These are phyloP conservation scores for Nigrospora oryzae DNA, from an alignment of 2,329 filamentous ascomycete species.

Conservation along the genomic window DNA sequence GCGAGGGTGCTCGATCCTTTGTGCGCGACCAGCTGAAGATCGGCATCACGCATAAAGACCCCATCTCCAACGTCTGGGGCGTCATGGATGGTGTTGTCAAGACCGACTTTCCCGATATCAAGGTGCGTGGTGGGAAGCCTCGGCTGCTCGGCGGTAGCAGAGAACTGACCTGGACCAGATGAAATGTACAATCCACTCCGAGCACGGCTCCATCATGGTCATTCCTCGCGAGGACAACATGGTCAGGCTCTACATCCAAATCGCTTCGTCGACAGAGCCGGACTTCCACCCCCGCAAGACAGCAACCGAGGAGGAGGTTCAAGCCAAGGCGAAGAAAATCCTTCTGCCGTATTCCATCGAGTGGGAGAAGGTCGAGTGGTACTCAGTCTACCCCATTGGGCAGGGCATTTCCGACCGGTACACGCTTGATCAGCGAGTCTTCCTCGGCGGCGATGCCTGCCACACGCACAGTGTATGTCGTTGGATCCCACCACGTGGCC, in stretches of 20 bases:
- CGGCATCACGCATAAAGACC: slow-evolving; percentile 62
- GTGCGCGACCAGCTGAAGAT: slow-evolving; percentile 60
- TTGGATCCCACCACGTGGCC: no score
- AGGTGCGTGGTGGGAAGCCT: slow-evolving; percentile 31
- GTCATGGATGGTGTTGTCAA: slow-evolving; percentile 67
- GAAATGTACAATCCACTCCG: slow-evolving; percentile 70
- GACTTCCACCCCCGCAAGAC: slow-evolving; percentile 55
- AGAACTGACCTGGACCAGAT: slow-evolving; percentile 45
- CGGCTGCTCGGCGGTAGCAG: no score
- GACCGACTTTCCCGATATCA: slow-evolving; percentile 71
- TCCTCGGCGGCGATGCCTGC: slow-evolving; percentile 70
- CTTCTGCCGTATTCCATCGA: slow-evolving; percentile 58
- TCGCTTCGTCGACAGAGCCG: slow-evolving; percentile 50
- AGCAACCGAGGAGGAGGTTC: slow-evolving; percentile 55
- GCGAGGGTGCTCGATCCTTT: slow-evolving; percentile 61
- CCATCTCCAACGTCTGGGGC: slow-evolving; percentile 65
- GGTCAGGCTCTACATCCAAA: slow-evolving; percentile 64
- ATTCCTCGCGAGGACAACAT: slow-evolving; percentile 65
- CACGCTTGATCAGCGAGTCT: slow-evolving; percentile 60
- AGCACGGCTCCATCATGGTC: slow-evolving; percentile 69
- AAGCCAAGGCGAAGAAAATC: slow-evolving; percentile 56
- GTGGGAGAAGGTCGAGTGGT: slow-evolving; percentile 65
- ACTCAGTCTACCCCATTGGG: slow-evolving; percentile 68
- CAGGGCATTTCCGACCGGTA: slow-evolving; percentile 64
- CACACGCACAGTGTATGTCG: slow-evolving; percentile 64